These are phyloP conservation scores for Rhodotorula glutinis DNA, from an alignment of 1,284 basidiomycete species.

Conservation along the genomic window DNA sequence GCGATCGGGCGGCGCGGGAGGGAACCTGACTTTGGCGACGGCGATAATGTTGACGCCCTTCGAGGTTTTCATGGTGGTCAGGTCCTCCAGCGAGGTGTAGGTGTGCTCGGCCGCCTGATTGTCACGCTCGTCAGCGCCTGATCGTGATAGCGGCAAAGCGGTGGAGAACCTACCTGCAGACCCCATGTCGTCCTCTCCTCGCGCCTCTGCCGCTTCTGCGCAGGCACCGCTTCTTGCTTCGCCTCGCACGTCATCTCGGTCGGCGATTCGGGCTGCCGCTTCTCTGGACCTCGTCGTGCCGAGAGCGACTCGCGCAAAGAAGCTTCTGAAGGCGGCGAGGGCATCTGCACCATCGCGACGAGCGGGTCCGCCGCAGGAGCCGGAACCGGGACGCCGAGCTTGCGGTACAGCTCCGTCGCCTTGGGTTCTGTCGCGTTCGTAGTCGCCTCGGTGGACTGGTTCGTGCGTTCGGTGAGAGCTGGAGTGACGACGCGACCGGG, in stretches of 20 bases:
- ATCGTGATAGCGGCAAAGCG: background rate
- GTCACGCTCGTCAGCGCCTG: background rate
- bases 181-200: background rate
- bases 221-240: background rate
- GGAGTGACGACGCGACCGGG: background rate
- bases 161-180: background rate
- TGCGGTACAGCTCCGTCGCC: no score
- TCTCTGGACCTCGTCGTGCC: no score
- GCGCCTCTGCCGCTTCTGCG: background rate
- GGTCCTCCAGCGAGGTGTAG: background rate
- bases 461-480: background rate
- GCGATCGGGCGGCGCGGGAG: background rate
- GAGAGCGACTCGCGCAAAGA: no score
- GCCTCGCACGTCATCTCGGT: background rate
- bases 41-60: constrained; percentile 7
- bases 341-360: background rate
- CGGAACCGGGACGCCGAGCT: background rate
- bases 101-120: background rate
- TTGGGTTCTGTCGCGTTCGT: no score
- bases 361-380: background rate
- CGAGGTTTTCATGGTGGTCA: background rate
- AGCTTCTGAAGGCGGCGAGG: background rate
- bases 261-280: background rate
- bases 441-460: background rate
- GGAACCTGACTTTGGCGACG: background rate